Percentiles rank a stretch among this genome's conserved stretches.
Conservation (phyloP, 805 yeast genomes). For the Cyberlindnera mrakii region DNA sequence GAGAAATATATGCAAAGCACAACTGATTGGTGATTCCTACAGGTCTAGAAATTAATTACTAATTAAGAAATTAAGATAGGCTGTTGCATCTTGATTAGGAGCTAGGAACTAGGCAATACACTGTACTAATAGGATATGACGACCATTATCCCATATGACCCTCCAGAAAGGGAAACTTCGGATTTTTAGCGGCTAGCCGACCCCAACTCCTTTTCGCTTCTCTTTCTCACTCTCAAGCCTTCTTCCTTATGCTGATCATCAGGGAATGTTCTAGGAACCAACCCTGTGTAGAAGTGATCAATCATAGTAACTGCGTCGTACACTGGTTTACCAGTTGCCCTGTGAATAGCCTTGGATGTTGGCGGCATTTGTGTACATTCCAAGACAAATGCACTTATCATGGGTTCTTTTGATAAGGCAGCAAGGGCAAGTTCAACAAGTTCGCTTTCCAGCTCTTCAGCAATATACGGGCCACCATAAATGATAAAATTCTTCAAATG, state of each 20-base stretch:
- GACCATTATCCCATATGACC: too few relatives aligned
- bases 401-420: slow-evolving; percentile 16
- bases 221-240: slow-evolving; percentile 20
- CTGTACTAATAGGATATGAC: too few relatives aligned
- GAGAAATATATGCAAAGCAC: too few relatives aligned
- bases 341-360: slow-evolving; percentile 24
- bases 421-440: slow-evolving; percentile 20
- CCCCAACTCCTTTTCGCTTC: slow-evolving; percentile 23
- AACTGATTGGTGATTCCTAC: too few relatives aligned
- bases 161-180: too few relatives aligned
- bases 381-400: slow-evolving; percentile 26
- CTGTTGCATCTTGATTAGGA: too few relatives aligned
- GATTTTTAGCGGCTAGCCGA: too few relatives aligned
- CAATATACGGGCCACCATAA: slow-evolving; percentile 21
- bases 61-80: too few relatives aligned
- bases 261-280: slow-evolving; percentile 16
- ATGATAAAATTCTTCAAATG: slow-evolving; percentile 23
- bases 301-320: slow-evolving; percentile 29
- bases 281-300: slow-evolving; percentile 27
- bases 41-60: too few relatives aligned
- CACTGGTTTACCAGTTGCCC: slow-evolving; percentile 25
- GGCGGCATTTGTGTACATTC: slow-evolving; percentile 34
- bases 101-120: too few relatives aligned
- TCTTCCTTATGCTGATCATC: slow-evolving; percentile 18
- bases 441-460: slow-evolving; percentile 23